A percentile compares a stretch with the other conserved stretches of the same genome.
These are phyloP conservation scores for Colletotrichum aenigma DNA, from an alignment of 2,329 filamentous ascomycete genomes.

Conservation along the genomic window DNA sequence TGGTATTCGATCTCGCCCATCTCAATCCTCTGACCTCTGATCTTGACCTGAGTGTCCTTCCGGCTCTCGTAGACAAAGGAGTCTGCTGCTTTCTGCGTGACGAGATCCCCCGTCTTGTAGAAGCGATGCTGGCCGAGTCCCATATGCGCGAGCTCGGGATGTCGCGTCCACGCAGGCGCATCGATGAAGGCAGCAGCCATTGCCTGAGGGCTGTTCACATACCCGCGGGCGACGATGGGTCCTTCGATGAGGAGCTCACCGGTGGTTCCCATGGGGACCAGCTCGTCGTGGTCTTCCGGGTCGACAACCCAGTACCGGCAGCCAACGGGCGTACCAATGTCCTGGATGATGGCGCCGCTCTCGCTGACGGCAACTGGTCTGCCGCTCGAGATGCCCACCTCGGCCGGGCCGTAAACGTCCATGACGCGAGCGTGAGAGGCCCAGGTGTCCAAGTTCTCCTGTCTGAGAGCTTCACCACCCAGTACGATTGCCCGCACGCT, in stretches of 20 bases:
- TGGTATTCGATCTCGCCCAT: neutral
- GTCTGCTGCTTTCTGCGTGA: neutral
- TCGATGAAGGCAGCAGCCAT: neutral
- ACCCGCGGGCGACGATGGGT: neutral
- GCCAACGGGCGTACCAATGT: neutral
- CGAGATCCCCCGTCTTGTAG: neutral
- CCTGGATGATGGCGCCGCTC: neutral
- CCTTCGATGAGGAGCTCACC: neutral
- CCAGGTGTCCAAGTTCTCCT: neutral
- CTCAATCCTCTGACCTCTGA: neutral
- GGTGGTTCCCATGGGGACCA: neutral
- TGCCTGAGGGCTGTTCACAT: neutral
- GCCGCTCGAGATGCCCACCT: neutral
- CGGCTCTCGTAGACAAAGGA: neutral
- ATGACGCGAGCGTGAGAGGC: neutral
- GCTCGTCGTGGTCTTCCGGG: neutral
- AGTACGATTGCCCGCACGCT: accelerated
- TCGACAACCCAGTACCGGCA: neutral
- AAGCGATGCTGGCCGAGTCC: neutral
- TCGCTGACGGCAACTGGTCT: neutral
- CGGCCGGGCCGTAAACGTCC: neutral
- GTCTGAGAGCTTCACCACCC: neutral
- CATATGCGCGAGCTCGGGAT: neutral
- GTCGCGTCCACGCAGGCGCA: neutral
- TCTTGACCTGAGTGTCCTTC: neutral